Evolutionary conservation across 2,329 filamentous ascomycete genomes (phyloP), one percentile per base, ranked within the genome.

Genomic region (Graphiopsis chlorocephala): DNA sequence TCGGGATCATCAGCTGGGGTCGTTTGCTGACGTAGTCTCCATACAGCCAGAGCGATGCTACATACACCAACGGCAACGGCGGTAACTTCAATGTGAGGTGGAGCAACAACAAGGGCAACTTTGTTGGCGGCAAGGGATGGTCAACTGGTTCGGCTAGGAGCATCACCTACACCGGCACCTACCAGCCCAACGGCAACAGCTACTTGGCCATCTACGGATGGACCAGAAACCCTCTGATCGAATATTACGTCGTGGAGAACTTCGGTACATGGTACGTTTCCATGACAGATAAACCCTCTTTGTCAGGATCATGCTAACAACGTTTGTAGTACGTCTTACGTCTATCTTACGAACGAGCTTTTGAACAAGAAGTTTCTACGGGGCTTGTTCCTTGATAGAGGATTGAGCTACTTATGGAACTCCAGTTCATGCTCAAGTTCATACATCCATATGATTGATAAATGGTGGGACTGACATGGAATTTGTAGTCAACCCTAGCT

Each of bases 161-260:
- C 61, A 83, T 85, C 71, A 79, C 73, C 66, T 84, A 83, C 77
- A 76, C 72, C 8, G 82, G 79, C 35, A 77, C 73, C 47, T 84
- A 80, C 77, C 77, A 72, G 64, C 78, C 80, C 65, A 78, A 77
- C 64, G 81, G 80, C 68, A 83, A 84, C 77, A 71, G 71, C 26
- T 86, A 86, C 71, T 78, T 86, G n/a, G 76, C 83, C 15, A 73
- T 86, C 12, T 86, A 86, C 69, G 84, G 84, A 45, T 86, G 84
- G 83, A 84, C 81, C 0, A 75, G 71, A 17, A 79, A 78, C 70
- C 82, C 82, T 0, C 74, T 84, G 25, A 78, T 85, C 70, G 84
- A 85, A 69, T 85, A 85, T 76, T 86, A 86, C 75, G 81, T 86
- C 63, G 78, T 85, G 66, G 84, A 86, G 66, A 74, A 78, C 8